phyloP scores from a whole-genome alignment of 305 asterid species.

The Ajuga reptans region DNA sequence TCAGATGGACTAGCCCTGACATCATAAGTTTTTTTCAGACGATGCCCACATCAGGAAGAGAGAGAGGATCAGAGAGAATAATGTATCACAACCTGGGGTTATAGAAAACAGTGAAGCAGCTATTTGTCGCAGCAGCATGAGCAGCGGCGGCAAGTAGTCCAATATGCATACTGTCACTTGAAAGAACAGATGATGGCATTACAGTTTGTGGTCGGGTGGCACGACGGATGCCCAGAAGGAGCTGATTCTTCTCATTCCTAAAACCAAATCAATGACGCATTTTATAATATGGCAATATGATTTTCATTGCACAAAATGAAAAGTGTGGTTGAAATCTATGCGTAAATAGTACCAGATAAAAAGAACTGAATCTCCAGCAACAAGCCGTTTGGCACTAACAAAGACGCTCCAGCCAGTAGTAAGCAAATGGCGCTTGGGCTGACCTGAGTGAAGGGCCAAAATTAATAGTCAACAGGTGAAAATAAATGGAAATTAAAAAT shows the following conservation, averaged over 20 bases:
- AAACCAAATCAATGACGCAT: slow-evolving; percentile 4
- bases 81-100: slow-evolving; percentile 62
- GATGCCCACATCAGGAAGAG: background rate
- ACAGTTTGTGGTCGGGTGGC: slow-evolving; percentile 82
- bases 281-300: background rate
- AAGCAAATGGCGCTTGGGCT: slow-evolving; percentile 93
- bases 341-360: slow-evolving; percentile 63
- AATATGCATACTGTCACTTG: slow-evolving; percentile 97
- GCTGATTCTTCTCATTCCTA: slow-evolving; percentile 96
- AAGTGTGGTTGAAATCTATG: background rate
- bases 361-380: slow-evolving; percentile 92
- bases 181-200: slow-evolving; percentile 95
- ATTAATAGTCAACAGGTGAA: slow-evolving; percentile 1
- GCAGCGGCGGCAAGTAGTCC: slow-evolving; percentile 99
- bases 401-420: slow-evolving; percentile 98
- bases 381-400: slow-evolving; percentile 90
- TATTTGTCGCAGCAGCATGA: slow-evolving; percentile 95
- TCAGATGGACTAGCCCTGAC: slow-evolving; percentile 96
- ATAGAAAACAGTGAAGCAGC: slow-evolving; percentile 87
- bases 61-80: background rate
- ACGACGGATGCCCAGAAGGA: slow-evolving; percentile 84
- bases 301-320: background rate
- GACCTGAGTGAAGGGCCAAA: slow-evolving; percentile 48
- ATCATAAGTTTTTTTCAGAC: slow-evolving; percentile 22
- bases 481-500: background rate